A percentile compares a stretch with the other conserved stretches of the same genome.
Conservation (phyloP, 768 basidiomycete genomes). For the Holtermannia corniformis region DNA sequence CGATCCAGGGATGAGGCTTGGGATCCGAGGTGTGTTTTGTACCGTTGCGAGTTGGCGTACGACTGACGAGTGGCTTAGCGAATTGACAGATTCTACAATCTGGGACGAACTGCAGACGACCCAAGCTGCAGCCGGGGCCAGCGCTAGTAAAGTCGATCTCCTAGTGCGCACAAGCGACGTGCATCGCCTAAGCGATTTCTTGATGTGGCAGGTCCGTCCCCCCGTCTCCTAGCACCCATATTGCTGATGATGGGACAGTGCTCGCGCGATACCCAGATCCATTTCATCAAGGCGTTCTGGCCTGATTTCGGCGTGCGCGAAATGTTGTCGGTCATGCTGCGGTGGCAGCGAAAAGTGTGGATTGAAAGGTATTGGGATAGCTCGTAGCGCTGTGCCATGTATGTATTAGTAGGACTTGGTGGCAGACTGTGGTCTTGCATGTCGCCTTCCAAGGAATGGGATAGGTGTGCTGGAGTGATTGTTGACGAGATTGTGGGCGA, state of each 20-base stretch:
- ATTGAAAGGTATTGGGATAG: constrained; percentile 17
- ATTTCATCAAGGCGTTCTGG: constrained; percentile 80
- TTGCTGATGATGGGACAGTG: constrained; percentile 47
- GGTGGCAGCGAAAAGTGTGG: constrained; percentile 76
- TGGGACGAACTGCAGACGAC: constrained; percentile 7
- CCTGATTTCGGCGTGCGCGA: constrained; percentile 83
- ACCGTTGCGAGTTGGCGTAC: constrained; percentile 6
- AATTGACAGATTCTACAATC: constrained; percentile 17
- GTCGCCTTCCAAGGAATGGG: too few species aligned
- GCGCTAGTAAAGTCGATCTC: constrained; percentile 49
- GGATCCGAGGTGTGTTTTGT: neutral
- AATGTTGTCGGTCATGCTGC: constrained; percentile 74
- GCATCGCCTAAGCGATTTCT: constrained; percentile 72
- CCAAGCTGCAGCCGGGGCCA: neutral
- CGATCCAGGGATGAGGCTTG: too few species aligned
- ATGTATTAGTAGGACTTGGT: too few species aligned
- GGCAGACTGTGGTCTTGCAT: too few species aligned
- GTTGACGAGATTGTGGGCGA: too few species aligned
- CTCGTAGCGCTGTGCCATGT: too few species aligned
- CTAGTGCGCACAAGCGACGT: constrained; percentile 88
- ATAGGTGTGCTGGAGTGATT: too few species aligned
- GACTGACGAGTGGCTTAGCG: too few species aligned
- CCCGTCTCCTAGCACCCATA: neutral
- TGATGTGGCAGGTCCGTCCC: constrained; percentile 83
- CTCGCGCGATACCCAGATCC: constrained; percentile 72